Evolutionary conservation across 495 filamentous ascomycete genomes (phyloP).

Genomic region (Aspergillus carlsbadensis): DNA sequence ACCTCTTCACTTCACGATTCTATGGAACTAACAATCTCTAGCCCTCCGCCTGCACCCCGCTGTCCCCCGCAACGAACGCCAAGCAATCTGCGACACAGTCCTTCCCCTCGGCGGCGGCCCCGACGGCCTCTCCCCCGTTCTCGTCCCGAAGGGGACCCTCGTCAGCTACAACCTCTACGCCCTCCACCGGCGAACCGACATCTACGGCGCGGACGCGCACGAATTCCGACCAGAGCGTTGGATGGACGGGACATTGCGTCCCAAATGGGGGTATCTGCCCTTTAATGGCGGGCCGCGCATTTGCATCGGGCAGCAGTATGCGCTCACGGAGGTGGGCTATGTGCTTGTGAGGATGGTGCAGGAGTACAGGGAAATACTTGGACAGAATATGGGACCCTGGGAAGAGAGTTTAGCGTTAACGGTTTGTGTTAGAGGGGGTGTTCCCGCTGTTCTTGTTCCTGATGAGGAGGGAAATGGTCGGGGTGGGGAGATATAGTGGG

Average conservation of each 20-base stretch:
- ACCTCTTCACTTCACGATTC: too few species aligned
- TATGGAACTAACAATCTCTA: too few species aligned
- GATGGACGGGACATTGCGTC: constrained; percentile 34
- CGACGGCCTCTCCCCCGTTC: constrained; percentile 61
- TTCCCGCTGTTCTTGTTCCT: background rate
- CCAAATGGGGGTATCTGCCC: constrained; percentile 63
- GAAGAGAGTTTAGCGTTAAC: constrained; percentile 9
- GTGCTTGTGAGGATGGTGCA: constrained; percentile 64
- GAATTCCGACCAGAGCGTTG: constrained; percentile 69
- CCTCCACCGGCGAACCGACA: constrained; percentile 63
- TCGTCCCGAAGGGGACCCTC: constrained; percentile 56
- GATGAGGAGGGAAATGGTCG: background rate
- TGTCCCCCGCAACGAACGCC: constrained; percentile 70
- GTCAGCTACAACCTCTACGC: constrained; percentile 58
- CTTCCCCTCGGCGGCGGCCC: constrained; percentile 70
- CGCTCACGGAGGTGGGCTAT: constrained; percentile 69
- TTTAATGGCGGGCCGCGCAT: constrained; percentile 77
- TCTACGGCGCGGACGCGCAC: constrained; percentile 42
- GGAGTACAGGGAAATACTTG: constrained; percentile 43
- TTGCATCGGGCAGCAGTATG: constrained; percentile 70
- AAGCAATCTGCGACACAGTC: constrained; percentile 63
- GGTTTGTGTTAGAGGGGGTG: constrained; percentile 1
- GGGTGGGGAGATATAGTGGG: too few species aligned
- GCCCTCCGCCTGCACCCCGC: constrained; percentile 64
- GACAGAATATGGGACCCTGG: constrained; percentile 15